phyloP scores from a whole-genome alignment of 495 filamentous ascomycete species.

The Astrothelium macrocarpum region DNA sequence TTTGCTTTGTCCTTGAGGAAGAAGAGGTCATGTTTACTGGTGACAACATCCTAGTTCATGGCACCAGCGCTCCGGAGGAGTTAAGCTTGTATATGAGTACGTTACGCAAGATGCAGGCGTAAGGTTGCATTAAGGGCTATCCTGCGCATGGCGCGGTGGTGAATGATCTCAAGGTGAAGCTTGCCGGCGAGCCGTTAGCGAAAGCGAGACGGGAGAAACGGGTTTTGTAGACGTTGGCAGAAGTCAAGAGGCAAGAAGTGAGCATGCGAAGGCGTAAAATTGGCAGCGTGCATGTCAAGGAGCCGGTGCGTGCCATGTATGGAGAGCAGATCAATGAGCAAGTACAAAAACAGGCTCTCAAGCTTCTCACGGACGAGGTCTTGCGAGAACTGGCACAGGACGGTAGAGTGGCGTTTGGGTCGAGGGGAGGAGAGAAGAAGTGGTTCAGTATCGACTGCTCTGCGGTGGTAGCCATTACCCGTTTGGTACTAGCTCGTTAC shows the following conservation, averaged over 20 bases:
- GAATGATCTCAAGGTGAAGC: constrained; percentile 29
- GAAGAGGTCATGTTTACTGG: constrained; percentile 21
- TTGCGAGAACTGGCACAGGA: constrained; percentile 43
- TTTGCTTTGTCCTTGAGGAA: constrained; percentile 38
- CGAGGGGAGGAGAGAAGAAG: constrained; percentile 32
- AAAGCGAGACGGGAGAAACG: constrained; percentile 33
- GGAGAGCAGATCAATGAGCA: constrained; percentile 29
- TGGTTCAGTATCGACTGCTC: constrained; percentile 36
- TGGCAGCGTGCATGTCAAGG: constrained; percentile 26
- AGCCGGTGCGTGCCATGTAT: constrained; percentile 36
- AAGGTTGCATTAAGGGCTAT: constrained; percentile 32
- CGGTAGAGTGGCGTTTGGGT: constrained; percentile 39
- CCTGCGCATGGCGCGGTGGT: constrained; percentile 37
- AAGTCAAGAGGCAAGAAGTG: too few species aligned
- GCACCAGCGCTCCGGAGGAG: constrained; percentile 31
- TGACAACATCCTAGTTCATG: constrained; percentile 38
- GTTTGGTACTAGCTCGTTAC: too few species aligned
- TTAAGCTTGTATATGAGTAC: constrained; percentile 33
- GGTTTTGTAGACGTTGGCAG: constrained; percentile 22
- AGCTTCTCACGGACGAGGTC: constrained; percentile 41
- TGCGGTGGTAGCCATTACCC: too few species aligned
- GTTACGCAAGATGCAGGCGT: constrained; percentile 27
- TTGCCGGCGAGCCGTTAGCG: constrained; percentile 30
- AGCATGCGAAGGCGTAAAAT: background rate
- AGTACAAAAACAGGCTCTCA: constrained; percentile 28